Percentiles rank a stretch among this genome's conserved stretches.
Evolutionary conservation across 805 yeast species (phyloP).

Genomic region (Alloascoidea hylecoeti): DNA sequence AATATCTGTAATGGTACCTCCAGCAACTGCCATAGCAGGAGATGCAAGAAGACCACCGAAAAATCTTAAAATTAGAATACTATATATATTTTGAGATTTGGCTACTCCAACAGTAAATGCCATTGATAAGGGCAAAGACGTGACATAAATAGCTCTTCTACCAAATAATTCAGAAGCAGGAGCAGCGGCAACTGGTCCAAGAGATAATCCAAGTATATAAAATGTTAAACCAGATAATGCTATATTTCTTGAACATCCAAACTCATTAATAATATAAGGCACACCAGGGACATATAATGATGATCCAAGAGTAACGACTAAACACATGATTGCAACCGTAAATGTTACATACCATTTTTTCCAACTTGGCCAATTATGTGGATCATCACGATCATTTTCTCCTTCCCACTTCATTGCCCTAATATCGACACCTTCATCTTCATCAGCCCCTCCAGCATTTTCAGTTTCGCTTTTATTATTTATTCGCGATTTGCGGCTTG

Average conservation of each 20-base stretch:
- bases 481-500: no score
- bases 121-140: conserved; percentile 29
- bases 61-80: conserved; percentile 52
- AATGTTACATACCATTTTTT: conserved; percentile 45
- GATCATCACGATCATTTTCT: no score
- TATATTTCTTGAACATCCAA: conserved; percentile 41
- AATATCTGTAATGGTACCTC: conserved; percentile 66
- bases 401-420: no score
- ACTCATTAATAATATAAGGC: conserved; percentile 28
- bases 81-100: conserved; percentile 41
- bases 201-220: conserved; percentile 47
- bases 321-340: conserved; percentile 37
- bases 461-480: no score
- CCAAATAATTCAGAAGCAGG: conserved; percentile 49
- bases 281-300: conserved; percentile 58
- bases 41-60: conserved; percentile 68
- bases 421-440: no score
- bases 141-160: conserved; percentile 34
- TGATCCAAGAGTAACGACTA: conserved; percentile 54
- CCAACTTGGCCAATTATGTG: no score
- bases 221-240: conserved; percentile 41
- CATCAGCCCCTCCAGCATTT: no score
- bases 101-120: conserved; percentile 14
- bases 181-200: conserved; percentile 47
- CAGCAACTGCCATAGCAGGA: conserved; percentile 79